Conservation (phyloP, 495 filamentous ascomycete genomes). For the Neurospora sp. region DNA sequence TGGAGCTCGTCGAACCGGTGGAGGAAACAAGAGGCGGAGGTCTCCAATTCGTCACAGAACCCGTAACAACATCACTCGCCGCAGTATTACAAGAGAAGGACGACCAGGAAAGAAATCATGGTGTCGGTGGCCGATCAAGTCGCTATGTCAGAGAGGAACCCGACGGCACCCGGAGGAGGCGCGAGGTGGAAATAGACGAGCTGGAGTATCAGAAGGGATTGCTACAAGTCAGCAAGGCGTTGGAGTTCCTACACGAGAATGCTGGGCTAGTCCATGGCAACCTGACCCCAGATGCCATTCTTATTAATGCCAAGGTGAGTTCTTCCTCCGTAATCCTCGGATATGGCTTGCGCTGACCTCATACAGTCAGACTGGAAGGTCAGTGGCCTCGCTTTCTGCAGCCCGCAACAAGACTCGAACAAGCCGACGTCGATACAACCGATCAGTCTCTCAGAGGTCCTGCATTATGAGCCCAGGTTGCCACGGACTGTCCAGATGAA, state of each 20-base stretch:
- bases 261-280: slow-evolving; percentile 90
- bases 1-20: slow-evolving; percentile 90
- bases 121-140: slow-evolving; percentile 56
- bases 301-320: slow-evolving; percentile 81
- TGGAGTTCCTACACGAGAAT: slow-evolving; percentile 95
- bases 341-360: slow-evolving; percentile 12
- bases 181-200: slow-evolving; percentile 92
- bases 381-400: slow-evolving; percentile 81
- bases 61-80: slow-evolving; percentile 78
- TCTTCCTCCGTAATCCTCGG: not conserved
- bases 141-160: slow-evolving; percentile 76
- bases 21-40: slow-evolving; percentile 87
- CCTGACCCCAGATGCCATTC: slow-evolving; percentile 88
- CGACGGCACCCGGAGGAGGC: slow-evolving; percentile 58
- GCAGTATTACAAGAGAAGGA: slow-evolving; percentile 80
- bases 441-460: slow-evolving; percentile 70
- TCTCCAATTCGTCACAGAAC: slow-evolving; percentile 91
- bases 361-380: slow-evolving; percentile 92
- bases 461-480: slow-evolving; percentile 75
- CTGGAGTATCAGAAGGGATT: slow-evolving; percentile 95
- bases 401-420: slow-evolving; percentile 58
- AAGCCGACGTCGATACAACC: slow-evolving; percentile 59
- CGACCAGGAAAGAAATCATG: slow-evolving; percentile 59
- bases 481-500: slow-evolving; percentile 78
- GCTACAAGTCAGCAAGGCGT: slow-evolving; percentile 81